These are phyloP conservation scores for Chionographis japonica DNA, from an alignment of 106 monocot species.

Conservation along the genomic window DNA sequence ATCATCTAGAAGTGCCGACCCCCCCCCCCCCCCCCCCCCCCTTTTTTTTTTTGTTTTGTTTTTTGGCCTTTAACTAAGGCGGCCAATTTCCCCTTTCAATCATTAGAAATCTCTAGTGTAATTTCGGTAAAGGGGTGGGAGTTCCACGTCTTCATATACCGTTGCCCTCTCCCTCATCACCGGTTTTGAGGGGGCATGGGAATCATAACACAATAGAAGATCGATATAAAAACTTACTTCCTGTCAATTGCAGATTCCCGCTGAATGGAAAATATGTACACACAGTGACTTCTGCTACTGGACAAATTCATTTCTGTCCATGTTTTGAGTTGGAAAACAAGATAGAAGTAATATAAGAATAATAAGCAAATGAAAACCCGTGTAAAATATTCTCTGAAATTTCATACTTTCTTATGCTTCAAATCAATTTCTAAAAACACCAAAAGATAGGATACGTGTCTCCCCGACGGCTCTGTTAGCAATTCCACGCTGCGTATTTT, in stretches of 20 bases:
- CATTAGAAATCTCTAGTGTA: no score
- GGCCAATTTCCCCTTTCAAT: no score
- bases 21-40: no score
- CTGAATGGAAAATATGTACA: slow-evolving; percentile 71
- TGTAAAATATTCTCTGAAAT: neutral
- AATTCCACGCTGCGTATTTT: slow-evolving; percentile 64
- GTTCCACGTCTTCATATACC: no score
- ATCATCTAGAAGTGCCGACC: no score
- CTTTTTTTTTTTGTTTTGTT: no score
- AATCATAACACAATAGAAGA: no score
- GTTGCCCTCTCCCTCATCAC: no score
- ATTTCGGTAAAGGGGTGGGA: no score
- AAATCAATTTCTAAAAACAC: neutral
- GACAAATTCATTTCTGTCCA: slow-evolving; percentile 72
- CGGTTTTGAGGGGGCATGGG: no score
- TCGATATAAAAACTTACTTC: slow-evolving; percentile 24
- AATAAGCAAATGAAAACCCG: neutral
- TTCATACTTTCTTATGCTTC: neutral
- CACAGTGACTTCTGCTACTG: slow-evolving; percentile 88
- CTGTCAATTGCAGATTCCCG: slow-evolving; percentile 35
- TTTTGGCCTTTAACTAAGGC: no score
- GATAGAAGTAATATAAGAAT: neutral
- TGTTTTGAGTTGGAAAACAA: slow-evolving; percentile 7
- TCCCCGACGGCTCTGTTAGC: slow-evolving; percentile 81
- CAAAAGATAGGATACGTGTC: slow-evolving; percentile 63